phyloP scores from a whole-genome alignment of 1,284 basidiomycete genomes.

The Rhodotorula sp. region DNA sequence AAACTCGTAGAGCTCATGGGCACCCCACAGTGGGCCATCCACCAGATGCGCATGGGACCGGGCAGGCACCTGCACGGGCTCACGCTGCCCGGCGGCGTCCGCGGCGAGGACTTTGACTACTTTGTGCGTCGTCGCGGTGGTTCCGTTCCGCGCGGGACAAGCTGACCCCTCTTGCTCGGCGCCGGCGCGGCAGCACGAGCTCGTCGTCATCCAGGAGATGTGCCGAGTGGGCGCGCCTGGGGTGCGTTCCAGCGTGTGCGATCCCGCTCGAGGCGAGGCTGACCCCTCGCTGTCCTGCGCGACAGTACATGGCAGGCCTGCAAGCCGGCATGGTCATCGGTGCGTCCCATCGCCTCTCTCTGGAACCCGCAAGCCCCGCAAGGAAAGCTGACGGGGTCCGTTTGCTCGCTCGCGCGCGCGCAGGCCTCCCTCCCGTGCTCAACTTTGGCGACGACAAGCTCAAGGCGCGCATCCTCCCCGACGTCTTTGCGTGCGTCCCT shows the following conservation, averaged over 20 bases:
- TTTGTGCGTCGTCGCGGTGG: slow-evolving; percentile 53
- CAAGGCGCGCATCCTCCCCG: slow-evolving; percentile 75
- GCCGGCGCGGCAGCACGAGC: slow-evolving; percentile 58
- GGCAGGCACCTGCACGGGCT: slow-evolving; percentile 66
- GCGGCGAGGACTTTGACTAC: slow-evolving; percentile 85
- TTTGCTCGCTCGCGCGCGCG: neutral
- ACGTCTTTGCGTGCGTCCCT: slow-evolving; percentile 63
- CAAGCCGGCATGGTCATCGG: slow-evolving; percentile 73
- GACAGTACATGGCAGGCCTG: slow-evolving; percentile 56
- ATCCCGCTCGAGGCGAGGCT: neutral
- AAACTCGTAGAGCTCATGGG: slow-evolving; percentile 51
- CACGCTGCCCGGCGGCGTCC: slow-evolving; percentile 73
- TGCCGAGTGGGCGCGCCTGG: slow-evolving; percentile 74
- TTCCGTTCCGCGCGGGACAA: no score
- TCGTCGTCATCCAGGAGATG: slow-evolving; percentile 80
- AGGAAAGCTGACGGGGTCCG: no score
- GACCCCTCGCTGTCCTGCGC: neutral
- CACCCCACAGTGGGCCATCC: slow-evolving; percentile 25
- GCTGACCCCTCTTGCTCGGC: neutral
- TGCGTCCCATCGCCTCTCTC: neutral
- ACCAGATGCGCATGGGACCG: slow-evolving; percentile 66
- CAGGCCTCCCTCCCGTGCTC: slow-evolving; percentile 64
- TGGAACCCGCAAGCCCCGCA: neutral
- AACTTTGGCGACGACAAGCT: slow-evolving; percentile 79
- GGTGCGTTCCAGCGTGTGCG: neutral